Percentiles rank a stretch among this genome's conserved stretches.
Evolutionary conservation across 2,329 filamentous ascomycete species (phyloP).

Genomic region (Ophiostoma ulmi): DNA sequence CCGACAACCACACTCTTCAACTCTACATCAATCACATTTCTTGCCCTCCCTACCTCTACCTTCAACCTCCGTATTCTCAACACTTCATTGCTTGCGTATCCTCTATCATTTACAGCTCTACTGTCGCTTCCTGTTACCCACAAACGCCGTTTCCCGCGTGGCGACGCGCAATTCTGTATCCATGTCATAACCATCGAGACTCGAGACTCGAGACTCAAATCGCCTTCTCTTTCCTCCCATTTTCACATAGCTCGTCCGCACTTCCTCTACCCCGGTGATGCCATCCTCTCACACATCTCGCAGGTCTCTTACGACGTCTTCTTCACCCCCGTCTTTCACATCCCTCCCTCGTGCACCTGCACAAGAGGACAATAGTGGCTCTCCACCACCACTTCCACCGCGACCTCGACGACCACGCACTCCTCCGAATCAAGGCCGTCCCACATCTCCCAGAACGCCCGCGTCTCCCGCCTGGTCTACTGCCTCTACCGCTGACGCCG

Average conservation of each 20-base stretch:
- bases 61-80: background rate
- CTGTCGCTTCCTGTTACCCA: background rate
- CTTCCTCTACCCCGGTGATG: background rate
- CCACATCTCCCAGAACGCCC: conserved; percentile 40
- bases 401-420: conserved; percentile 31
- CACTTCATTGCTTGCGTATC: background rate
- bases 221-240: background rate
- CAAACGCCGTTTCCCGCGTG: conserved; percentile 2
- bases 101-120: background rate
- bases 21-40: background rate
- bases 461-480: conserved; percentile 54
- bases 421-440: conserved; percentile 44
- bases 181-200: conserved; percentile 1
- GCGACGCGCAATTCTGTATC: conserved; percentile 11
- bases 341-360: conserved; percentile 56
- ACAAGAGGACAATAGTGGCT: conserved; percentile 50
- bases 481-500: conserved; percentile 56
- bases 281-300: conserved; percentile 19
- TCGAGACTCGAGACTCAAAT: background rate
- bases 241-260: background rate
- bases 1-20: background rate
- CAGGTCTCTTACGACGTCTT: conserved; percentile 50
- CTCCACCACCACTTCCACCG: conserved; percentile 30
- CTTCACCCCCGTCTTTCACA: conserved; percentile 44
- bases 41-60: background rate